A percentile compares a stretch with the other conserved stretches of the same genome.
Conservation (phyloP, 306 rosid genomes). For the Begonia fuchsioides region DNA sequence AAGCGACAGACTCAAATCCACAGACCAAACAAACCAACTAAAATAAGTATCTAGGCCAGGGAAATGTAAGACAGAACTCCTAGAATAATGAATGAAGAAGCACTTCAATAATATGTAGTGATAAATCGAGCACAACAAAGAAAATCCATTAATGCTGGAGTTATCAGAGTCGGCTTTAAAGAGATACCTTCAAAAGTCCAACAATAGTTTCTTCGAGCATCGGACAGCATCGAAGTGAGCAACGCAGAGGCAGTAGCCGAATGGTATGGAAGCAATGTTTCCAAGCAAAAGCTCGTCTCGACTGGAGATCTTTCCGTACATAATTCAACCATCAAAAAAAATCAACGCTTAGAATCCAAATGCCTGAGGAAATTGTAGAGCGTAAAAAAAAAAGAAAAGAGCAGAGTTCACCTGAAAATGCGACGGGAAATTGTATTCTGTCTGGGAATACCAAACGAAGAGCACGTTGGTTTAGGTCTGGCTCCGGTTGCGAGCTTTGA, state of each 20-base stretch:
- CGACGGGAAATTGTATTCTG: conserved; percentile 40
- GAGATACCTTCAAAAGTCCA: conserved; percentile 81
- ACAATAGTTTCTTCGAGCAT: conserved; percentile 46
- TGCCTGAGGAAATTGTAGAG: neutral
- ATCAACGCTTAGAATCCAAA: neutral
- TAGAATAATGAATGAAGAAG: too few species aligned
- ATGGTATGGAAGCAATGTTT: conserved; percentile 80
- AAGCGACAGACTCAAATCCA: too few species aligned
- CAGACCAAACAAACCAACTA: too few species aligned
- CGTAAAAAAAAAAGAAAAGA: neutral
- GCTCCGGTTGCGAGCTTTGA: conserved; percentile 34
- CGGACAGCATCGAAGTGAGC: conserved; percentile 80
- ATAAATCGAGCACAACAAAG: too few species aligned
- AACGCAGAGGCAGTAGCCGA: conserved; percentile 84
- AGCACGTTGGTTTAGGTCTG: conserved; percentile 24
- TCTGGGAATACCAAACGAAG: conserved; percentile 38
- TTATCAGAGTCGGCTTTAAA: neutral
- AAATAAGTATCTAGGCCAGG: too few species aligned
- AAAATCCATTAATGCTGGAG: too few species aligned
- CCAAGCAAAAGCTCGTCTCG: conserved; percentile 68
- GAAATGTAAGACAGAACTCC: too few species aligned
- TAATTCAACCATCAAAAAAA: neutral
- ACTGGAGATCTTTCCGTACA: conserved; percentile 43
- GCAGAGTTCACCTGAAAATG: conserved; percentile 37
- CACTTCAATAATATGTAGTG: too few species aligned